Evolutionary conservation across 768 basidiomycete species (phyloP).

Genomic region (Tulasnella calospora): DNA sequence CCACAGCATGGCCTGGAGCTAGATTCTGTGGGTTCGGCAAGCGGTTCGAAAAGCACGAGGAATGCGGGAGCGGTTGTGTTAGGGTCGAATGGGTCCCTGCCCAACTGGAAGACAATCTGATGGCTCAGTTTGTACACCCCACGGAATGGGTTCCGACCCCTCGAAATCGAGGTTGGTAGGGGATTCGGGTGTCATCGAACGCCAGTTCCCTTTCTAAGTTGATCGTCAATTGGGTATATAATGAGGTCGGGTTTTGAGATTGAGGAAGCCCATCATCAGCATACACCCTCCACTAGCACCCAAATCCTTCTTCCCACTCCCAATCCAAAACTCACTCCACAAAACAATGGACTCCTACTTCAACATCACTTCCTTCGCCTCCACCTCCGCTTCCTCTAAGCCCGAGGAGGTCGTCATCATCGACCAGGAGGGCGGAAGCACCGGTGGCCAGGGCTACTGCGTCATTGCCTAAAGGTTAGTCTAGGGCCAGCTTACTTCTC

Average conservation of each 20-base stretch:
- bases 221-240: neutral
- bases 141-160: neutral
- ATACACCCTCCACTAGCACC: neutral
- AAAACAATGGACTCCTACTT: neutral
- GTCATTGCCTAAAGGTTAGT: neutral
- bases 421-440: neutral
- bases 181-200: neutral
- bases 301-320: neutral
- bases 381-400: neutral
- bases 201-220: neutral
- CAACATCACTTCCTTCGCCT: neutral
- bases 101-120: neutral
- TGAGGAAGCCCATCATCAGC: neutral
- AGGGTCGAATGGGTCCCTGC: neutral
- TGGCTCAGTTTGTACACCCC: neutral
- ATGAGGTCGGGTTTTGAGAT: neutral
- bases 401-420: neutral
- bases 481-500: neutral
- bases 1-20: too few species aligned
- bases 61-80: neutral
- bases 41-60: too few species aligned
- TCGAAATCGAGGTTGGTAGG: neutral
- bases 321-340: neutral
- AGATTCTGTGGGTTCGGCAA: too few species aligned
- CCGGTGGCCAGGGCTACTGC: neutral